Evolutionary conservation across 2,329 filamentous ascomycete genomes (phyloP).

Genomic region (Colletotrichum viniferum): DNA sequence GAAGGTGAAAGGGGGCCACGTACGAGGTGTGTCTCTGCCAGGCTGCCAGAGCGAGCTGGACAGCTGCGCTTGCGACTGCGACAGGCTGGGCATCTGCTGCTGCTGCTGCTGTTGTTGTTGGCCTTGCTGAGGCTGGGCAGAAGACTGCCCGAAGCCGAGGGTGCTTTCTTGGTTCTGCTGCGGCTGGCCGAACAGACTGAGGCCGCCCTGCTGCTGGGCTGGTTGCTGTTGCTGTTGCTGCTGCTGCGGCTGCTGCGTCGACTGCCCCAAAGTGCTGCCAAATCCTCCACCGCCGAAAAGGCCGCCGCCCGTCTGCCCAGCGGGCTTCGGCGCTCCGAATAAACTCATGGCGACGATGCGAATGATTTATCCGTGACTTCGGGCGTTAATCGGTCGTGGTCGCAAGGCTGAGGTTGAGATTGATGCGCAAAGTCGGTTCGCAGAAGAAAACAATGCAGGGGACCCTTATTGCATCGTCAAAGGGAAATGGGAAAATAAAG

Average conservation of each 20-base stretch:
- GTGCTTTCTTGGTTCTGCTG: slow-evolving; percentile 32
- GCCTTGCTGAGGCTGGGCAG: slow-evolving; percentile 37
- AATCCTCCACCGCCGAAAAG: slow-evolving; percentile 34
- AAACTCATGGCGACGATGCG: slow-evolving; percentile 35
- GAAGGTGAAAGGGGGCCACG: slow-evolving; percentile 18
- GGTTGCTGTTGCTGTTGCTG: slow-evolving; percentile 35
- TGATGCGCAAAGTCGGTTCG: slow-evolving; percentile 1
- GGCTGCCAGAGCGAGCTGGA: slow-evolving; percentile 59
- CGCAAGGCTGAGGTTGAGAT: background rate
- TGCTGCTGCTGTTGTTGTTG: slow-evolving; percentile 47
- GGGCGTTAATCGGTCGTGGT: background rate
- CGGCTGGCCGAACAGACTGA: slow-evolving; percentile 44
- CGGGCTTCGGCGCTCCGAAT: slow-evolving; percentile 44
- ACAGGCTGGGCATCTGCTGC: slow-evolving; percentile 46
- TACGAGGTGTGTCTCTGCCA: slow-evolving; percentile 54
- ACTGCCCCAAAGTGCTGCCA: slow-evolving; percentile 33
- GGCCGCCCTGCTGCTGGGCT: slow-evolving; percentile 29
- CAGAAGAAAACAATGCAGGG: slow-evolving; percentile 1
- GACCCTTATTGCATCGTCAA: slow-evolving; percentile 7
- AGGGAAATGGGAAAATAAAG: background rate
- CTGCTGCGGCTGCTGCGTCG: slow-evolving; percentile 36
- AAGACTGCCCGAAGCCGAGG: slow-evolving; percentile 41
- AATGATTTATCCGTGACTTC: background rate
- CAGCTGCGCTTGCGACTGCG: slow-evolving; percentile 50
- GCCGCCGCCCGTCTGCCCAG: slow-evolving; percentile 25